Evolutionary conservation across 2,329 filamentous ascomycete species (phyloP).

Genomic region (Pseudogymnoascus sp.): DNA sequence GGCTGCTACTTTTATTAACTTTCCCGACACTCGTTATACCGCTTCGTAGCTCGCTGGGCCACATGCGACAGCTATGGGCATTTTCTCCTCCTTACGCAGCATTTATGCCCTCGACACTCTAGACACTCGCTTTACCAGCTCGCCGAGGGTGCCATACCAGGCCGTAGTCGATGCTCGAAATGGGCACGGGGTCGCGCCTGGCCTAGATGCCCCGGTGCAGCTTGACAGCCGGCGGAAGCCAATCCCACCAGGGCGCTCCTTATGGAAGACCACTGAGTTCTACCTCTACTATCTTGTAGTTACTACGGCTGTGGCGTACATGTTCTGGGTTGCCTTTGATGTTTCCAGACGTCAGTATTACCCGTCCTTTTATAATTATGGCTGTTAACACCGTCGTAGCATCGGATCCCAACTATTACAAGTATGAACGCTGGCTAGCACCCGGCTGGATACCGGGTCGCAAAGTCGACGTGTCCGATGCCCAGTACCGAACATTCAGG

Average conservation of each 20-base stretch:
- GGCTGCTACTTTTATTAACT: background rate
- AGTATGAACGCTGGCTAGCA: conserved; percentile 63
- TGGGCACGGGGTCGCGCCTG: conserved; percentile 31
- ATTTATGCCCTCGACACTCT: conserved; percentile 63
- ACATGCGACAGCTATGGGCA: conserved; percentile 20
- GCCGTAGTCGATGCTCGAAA: conserved; percentile 45
- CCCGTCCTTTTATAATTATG: background rate
- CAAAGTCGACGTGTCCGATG: conserved; percentile 85
- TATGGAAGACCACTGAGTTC: conserved; percentile 85
- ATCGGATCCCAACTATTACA: conserved; percentile 71
- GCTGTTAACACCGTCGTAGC: conserved; percentile 41
- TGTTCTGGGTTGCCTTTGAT: conserved; percentile 85
- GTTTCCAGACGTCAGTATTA: conserved; percentile 66
- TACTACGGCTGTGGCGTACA: conserved; percentile 60
- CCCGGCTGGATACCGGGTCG: conserved; percentile 88
- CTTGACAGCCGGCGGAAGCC: conserved; percentile 35
- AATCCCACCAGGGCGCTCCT: conserved; percentile 52
- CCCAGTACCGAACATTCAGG: conserved; percentile 80
- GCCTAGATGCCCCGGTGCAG: conserved; percentile 24
- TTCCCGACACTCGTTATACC: background rate
- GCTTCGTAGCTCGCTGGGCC: background rate
- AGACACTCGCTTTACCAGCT: conserved; percentile 64
- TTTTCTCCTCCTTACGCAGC: conserved; percentile 37
- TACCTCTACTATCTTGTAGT: conserved; percentile 71
- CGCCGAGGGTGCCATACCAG: conserved; percentile 61